Evolutionary conservation across 163 green algal species (phyloP), one percentile per base, ranked within the genome.

Genomic region (Chlorella variabilis): DNA sequence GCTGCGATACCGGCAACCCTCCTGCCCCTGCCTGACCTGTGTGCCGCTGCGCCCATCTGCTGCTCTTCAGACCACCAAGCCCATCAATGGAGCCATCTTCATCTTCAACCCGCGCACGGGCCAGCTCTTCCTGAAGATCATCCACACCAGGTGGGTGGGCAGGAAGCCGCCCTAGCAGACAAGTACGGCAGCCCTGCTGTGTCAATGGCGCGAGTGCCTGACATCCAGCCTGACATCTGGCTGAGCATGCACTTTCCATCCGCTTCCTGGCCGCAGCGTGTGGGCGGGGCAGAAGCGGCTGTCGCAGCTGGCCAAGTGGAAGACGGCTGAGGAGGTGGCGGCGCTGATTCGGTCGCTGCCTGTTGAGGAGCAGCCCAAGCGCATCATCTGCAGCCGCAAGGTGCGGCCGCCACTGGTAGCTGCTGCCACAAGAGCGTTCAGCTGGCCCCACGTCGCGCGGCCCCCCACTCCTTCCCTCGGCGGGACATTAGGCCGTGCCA

Each of bases 221-320:
- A 54, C 11, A 54, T 54, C 11, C 15, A 15, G 11, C 11, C 15
- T 23, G 45, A 11, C 45, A 54, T 54, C 11, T 69, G 61, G 7
- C 1, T 69, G 21, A 27, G 29, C 45, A 54, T 69, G n/a, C 59
- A 67, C n/a, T 5, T 67, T 15, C 3, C 20, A 20, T 23, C 62
- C 36, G 31, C 61, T 20, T 17, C 49, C 15, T 29, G 1, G 11
- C 8, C 56, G 66, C 66, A 93, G 83, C 61, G 97, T 99, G 85
- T 99, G 97, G 97, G 97, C 97, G 20, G 97, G 97, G 4, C 97
- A 99, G 93, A 99, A 99, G 93, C 96, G 97, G 51, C 92, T 99
- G 56, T 93, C 88, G 36, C 97, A 99, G 75, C 94, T 99, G 70
- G 95, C 97, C 75, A 99, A 99, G 91, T 99, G 97, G 97, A 99